These are phyloP conservation scores for Xylariomycetidae sp. DNA, from an alignment of 2,329 filamentous ascomycete species.

Conservation along the genomic window DNA sequence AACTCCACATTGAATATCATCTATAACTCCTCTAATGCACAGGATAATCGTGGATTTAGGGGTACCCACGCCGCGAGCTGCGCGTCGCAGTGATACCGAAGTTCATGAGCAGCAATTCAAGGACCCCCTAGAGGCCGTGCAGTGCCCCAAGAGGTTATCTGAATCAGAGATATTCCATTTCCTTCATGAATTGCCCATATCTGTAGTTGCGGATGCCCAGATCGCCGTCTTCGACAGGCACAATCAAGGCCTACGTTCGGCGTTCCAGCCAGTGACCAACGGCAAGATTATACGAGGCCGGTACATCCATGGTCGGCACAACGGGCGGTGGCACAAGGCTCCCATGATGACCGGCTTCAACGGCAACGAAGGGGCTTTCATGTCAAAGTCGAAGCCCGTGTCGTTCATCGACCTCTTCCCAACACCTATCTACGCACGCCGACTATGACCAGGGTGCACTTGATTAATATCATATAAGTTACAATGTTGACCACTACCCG, in stretches of 20 bases:
- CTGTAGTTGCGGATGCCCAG: slow-evolving; percentile 27
- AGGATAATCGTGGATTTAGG: slow-evolving; percentile 36
- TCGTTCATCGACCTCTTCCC: too few species aligned
- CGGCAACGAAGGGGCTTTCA: slow-evolving; percentile 40
- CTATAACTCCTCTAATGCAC: slow-evolving; percentile 33
- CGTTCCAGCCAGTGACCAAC: slow-evolving; percentile 53
- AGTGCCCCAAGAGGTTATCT: slow-evolving; percentile 38
- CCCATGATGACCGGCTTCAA: slow-evolving; percentile 40
- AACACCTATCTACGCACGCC: too few species aligned
- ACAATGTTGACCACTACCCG: too few species aligned
- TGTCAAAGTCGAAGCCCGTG: too few species aligned
- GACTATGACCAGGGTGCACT: too few species aligned
- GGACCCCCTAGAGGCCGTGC: slow-evolving; percentile 41
- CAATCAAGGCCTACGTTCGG: slow-evolving; percentile 32
- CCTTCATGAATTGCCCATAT: slow-evolving; percentile 32
- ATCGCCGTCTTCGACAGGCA: slow-evolving; percentile 29
- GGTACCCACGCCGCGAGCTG: slow-evolving; percentile 33
- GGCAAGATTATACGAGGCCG: slow-evolving; percentile 22
- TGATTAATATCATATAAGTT: too few species aligned
- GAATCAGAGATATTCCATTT: slow-evolving; percentile 40
- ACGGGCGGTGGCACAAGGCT: slow-evolving; percentile 24
- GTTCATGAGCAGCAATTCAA: slow-evolving; percentile 45
- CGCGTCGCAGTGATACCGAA: slow-evolving; percentile 37
- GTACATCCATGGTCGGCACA: slow-evolving; percentile 20
- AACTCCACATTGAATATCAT: slow-evolving; percentile 49